Evolutionary conservation across 2,329 filamentous ascomycete species (phyloP), one percentile per base, ranked within the genome.

Genomic region (Helotiales sp.): DNA sequence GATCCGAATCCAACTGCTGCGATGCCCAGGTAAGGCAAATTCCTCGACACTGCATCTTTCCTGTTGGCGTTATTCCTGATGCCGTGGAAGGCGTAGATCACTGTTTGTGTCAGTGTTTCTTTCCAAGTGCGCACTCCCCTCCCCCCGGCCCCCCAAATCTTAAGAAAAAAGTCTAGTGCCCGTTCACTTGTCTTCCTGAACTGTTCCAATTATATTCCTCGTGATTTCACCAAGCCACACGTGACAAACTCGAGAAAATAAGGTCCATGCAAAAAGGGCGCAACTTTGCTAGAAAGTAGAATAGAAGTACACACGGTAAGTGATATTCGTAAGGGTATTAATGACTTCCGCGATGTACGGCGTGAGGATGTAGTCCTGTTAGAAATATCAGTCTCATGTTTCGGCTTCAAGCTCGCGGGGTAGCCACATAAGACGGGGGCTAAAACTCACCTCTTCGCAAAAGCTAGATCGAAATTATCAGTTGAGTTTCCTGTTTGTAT

Each of bases 361-460:
- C 1, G 83, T 84, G 61, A 86, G 75, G 62, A 80, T 82, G 70
- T 85, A 87, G 73, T 88, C 86, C 78, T 89, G 40, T 28, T 47
- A n/a, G 26, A 37, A 37, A 20, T 60, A 57, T 66, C 54, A 69
- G 55, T 60, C 34, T 54, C 52, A 32, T 26, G 24, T 30, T 17
- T 47, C 13, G n/a, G 32, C 50, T 26, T 49, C 15, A 50, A 40
- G 3, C 37, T 22, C 37, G 28, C 52, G 40, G 40, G 49, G 11
- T 61, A 8, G 50, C 58, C 47, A 60, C 26, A 61, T 13, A 24
- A n/a, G 45, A 34, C 43, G 20, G 30, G 17, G 15, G 22, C 17
- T 32, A 61, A 30, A 54, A 67, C 68, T 58, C 68, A 75, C 75
- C 69, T 77, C 75, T 72, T 77, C 75, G 67, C 75, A 77, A 69